phyloP scores from a whole-genome alignment of 495 filamentous ascomycete genomes.

The Hyaloscypha bicolor region DNA sequence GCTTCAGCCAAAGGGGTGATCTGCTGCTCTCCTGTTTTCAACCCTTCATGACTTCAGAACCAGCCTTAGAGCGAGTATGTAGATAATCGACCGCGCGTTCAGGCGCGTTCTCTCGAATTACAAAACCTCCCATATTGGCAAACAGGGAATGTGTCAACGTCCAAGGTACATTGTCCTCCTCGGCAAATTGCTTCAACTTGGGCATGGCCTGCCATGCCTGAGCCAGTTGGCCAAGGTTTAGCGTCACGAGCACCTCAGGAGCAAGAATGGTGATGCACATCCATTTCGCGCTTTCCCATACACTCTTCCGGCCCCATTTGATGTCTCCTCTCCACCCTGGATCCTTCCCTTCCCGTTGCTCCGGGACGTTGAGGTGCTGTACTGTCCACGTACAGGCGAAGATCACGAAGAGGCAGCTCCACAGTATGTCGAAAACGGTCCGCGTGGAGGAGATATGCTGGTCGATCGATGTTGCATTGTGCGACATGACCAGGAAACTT shows the following conservation, averaged over 20 bases:
- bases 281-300: neutral
- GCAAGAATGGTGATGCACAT: neutral
- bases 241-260: neutral
- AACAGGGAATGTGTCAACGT: constrained; percentile 14
- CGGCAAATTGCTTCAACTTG: neutral
- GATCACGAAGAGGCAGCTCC: neutral
- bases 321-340: neutral
- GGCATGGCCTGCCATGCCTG: neutral
- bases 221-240: neutral
- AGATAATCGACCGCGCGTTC: neutral
- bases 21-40: neutral
- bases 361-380: neutral
- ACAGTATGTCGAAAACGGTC: neutral
- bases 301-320: neutral
- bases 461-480: neutral
- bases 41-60: neutral
- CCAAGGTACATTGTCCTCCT: neutral
- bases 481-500: neutral
- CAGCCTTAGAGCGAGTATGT: neutral
- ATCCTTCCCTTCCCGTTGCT: neutral
- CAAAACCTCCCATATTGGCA: constrained; percentile 18
- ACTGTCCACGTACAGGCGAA: neutral
- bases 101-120: neutral
- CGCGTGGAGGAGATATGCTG: neutral
- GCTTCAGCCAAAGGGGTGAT: no score